Percentiles rank a stretch among this genome's conserved stretches.
phyloP scores from a whole-genome alignment of 2,329 filamentous ascomycete species.

The Emericellopsis cladophorae region DNA sequence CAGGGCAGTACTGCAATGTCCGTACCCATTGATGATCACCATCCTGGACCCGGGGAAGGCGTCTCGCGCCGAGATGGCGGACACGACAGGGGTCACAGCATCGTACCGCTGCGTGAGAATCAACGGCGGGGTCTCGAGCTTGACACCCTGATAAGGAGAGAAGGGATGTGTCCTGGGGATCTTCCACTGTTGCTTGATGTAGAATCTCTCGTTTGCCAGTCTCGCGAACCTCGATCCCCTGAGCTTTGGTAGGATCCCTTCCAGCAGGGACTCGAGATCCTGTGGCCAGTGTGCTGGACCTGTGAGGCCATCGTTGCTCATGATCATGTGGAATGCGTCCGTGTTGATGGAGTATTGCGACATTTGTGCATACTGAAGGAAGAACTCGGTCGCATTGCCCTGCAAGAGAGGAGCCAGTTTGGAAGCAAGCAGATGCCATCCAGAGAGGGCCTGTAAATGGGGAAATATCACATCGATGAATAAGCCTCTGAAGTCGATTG shows the following conservation, averaged over 20 bases:
- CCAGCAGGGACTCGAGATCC: constrained; percentile 16
- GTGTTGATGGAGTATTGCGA: constrained; percentile 5
- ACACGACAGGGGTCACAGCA: constrained; percentile 37
- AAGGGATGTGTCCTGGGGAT: constrained; percentile 16
- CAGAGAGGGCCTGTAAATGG: constrained; percentile 21
- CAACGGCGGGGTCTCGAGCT: constrained; percentile 16
- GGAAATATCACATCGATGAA: constrained; percentile 23
- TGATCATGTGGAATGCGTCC: constrained; percentile 12
- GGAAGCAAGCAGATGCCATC: constrained; percentile 21
- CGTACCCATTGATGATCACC: constrained; percentile 27
- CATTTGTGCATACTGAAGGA: constrained; percentile 17
- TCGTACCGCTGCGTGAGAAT: constrained; percentile 18
- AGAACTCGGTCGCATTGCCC: constrained; percentile 25
- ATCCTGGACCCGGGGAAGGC: constrained; percentile 23
- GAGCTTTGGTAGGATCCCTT: constrained; percentile 18
- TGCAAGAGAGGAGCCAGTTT: constrained; percentile 19
- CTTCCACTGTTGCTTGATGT: constrained; percentile 15
- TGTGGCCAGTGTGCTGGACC: constrained; percentile 16
- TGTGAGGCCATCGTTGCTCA: constrained; percentile 13
- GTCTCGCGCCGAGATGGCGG: constrained; percentile 19
- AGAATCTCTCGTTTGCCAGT: constrained; percentile 15
- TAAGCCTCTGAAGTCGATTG: constrained; percentile 21
- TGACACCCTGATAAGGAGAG: constrained; percentile 15
- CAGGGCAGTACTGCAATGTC: constrained; percentile 24
- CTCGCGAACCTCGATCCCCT: constrained; percentile 17